Percentiles rank a stretch among this genome's conserved stretches.
Evolutionary conservation across 2,329 filamentous ascomycete genomes (phyloP).

Genomic region (Setomelanomma holmii): DNA sequence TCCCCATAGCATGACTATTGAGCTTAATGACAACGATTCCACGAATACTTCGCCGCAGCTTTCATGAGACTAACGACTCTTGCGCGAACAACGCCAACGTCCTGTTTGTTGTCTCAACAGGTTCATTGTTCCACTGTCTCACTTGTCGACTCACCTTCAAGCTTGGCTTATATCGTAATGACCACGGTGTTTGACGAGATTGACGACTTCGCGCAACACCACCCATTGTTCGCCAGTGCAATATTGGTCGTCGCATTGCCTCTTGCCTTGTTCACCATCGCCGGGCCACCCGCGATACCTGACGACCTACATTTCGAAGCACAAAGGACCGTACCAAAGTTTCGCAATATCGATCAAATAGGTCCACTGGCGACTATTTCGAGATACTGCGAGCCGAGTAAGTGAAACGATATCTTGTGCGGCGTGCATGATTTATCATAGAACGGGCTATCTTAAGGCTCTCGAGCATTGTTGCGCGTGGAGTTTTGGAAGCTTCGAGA

Average conservation of each 20-base stretch:
- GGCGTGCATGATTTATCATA: no score
- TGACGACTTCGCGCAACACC: conserved; percentile 30
- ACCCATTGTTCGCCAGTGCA: conserved; percentile 27
- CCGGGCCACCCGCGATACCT: no score
- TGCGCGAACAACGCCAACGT: neutral
- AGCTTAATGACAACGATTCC: conserved; percentile 33
- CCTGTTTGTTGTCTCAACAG: conserved; percentile 1
- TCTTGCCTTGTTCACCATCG: conserved; percentile 15
- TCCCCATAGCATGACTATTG: conserved; percentile 20
- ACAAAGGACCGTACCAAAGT: no score
- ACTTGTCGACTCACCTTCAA: conserved; percentile 3
- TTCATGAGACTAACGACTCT: neutral
- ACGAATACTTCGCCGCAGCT: neutral
- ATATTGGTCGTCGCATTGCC: conserved; percentile 28
- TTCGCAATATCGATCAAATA: no score
- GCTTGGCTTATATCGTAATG: conserved; percentile 25
- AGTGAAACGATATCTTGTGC: no score
- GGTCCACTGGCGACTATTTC: no score
- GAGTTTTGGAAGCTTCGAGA: no score
- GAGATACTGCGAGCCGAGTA: no score
- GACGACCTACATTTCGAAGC: no score
- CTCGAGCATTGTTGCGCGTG: no score
- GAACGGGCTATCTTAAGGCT: no score
- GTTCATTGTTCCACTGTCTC: conserved; percentile 7
- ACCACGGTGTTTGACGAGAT: conserved; percentile 21